Conservation (phyloP, 176 grass and related monocot species). For the Eragrostis nindensis region DNA sequence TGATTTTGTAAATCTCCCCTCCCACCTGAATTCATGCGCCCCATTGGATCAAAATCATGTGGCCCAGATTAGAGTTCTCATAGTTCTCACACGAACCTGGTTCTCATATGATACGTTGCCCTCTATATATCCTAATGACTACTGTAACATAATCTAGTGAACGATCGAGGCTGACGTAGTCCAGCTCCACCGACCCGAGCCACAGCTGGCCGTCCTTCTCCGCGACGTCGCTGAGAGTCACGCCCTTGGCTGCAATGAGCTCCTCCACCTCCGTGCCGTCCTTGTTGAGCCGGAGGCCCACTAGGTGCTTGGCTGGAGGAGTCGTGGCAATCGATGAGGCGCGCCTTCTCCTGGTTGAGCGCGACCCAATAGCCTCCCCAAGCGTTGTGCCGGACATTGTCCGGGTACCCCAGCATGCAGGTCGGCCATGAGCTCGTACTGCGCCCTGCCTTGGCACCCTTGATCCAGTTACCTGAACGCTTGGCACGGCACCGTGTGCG, state of each 20-base stretch:
- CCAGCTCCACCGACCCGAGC: slow-evolving; percentile 37
- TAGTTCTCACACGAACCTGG: no score
- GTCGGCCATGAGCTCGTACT: slow-evolving; percentile 35
- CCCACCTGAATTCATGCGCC: no score
- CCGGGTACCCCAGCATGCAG: slow-evolving; percentile 56
- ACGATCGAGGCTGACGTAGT: not conserved
- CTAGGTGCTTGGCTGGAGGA: not conserved
- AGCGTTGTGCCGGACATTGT: slow-evolving; percentile 41
- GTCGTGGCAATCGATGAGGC: not conserved
- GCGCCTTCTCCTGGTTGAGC: slow-evolving; percentile 36
- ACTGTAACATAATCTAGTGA: not conserved
- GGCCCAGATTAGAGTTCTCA: no score
- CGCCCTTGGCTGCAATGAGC: not conserved
- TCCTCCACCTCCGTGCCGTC: slow-evolving; percentile 35
- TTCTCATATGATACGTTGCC: no score
- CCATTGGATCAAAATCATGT: no score
- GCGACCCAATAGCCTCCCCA: slow-evolving; percentile 53
- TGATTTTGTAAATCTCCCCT: no score
- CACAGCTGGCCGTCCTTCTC: slow-evolving; percentile 34
- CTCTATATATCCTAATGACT: no score
- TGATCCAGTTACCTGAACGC: slow-evolving; percentile 50
- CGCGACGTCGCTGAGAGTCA: slow-evolving; percentile 36
- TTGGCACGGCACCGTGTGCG: slow-evolving; percentile 30
- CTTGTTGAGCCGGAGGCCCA: slow-evolving; percentile 15
- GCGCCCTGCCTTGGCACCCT: slow-evolving; percentile 20